phyloP scores from a whole-genome alignment of 345 rosid genomes.

The Diplotaxis tenuifolia region DNA sequence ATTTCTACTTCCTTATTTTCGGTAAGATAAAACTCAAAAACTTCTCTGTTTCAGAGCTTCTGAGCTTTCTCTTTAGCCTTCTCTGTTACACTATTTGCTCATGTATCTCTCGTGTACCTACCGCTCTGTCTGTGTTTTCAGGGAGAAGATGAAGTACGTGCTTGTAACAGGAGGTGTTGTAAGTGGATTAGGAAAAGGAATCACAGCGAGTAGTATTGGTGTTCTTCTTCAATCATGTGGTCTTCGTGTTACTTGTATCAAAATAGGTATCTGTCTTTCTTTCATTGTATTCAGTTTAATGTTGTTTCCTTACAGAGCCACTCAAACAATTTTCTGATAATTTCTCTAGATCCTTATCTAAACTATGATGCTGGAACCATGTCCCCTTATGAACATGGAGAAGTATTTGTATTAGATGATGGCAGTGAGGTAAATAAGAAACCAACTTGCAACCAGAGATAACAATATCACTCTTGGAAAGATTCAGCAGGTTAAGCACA shows the following conservation, averaged over 20 bases:
- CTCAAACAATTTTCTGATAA: not conserved
- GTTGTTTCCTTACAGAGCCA: slow-evolving; percentile 3
- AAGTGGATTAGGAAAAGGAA: slow-evolving; percentile 64
- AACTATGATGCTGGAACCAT: slow-evolving; percentile 92
- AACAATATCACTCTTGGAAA: slow-evolving; percentile 72
- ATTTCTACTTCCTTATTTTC: not conserved
- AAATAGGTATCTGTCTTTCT: slow-evolving; percentile 46
- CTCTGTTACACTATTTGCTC: not conserved
- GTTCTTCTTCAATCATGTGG: slow-evolving; percentile 65
- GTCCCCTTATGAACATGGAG: slow-evolving; percentile 94
- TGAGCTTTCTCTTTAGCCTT: not conserved
- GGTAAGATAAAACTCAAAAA: slow-evolving; percentile 3
- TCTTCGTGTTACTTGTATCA: slow-evolving; percentile 73
- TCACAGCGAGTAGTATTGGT: slow-evolving; percentile 61
- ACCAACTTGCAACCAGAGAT: slow-evolving; percentile 40
- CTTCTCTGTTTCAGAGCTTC: slow-evolving; percentile 17
- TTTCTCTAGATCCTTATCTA: slow-evolving; percentile 71
- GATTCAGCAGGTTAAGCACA: slow-evolving; percentile 61
- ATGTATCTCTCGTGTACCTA: slow-evolving; percentile 1
- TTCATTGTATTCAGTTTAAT: not conserved
- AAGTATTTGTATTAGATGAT: slow-evolving; percentile 86
- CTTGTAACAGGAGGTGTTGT: slow-evolving; percentile 61
- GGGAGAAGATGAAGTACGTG: slow-evolving; percentile 50
- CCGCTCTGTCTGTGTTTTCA: slow-evolving; percentile 5
- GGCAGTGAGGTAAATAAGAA: slow-evolving; percentile 76